Evolutionary conservation across 768 basidiomycete genomes (phyloP), one percentile per base, ranked within the genome.

Genomic region (Suillus discolor): DNA sequence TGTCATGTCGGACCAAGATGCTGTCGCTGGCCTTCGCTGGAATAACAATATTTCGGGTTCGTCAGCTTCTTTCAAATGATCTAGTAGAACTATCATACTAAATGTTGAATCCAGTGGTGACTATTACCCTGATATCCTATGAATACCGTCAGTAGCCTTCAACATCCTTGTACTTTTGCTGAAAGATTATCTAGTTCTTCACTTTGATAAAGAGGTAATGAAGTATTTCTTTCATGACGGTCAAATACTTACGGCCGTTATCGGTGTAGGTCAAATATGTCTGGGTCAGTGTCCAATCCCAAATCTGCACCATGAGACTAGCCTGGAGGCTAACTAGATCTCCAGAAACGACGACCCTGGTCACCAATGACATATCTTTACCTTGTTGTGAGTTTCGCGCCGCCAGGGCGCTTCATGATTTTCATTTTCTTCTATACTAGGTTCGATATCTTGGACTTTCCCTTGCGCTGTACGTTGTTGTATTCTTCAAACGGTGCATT

Each of bases 381-480:
- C 12, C 31, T 55, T 12, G 3, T 57, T 38, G 57, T 57, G 15
- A 57, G 57, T n/a, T 23, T 15, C 8, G 13, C 13, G 20, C n/a
- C 23, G n/a, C 8, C 13, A 57, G 6, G n/a, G 15, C 16, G 36
- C 15, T 25, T 38, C n/a, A 57, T 36, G 6, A 12, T 15, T 38
- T 54, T 38, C 0, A 55, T 55, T n/a, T n/a, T 36, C 3, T n/a
- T 34, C 20, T 13, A 36, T 36, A 11, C 20, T n/a, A 55, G 54
- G 54, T 55, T 34, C 54, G 54, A 36, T 55, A 55, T n/a, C 6
- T 55, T 36, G 54, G 54, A 13, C 54, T 57, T 38, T 23, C 16
- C 57, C 57, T 57, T 23, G 57, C 57, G 15, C 36, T 57, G 57
- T 57, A 57, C n/a, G 57, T 57, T n/a, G 6, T 57, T 57, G 34